phyloP scores from a whole-genome alignment of 2,329 filamentous ascomycete species.

The Fusarium nurragi region DNA sequence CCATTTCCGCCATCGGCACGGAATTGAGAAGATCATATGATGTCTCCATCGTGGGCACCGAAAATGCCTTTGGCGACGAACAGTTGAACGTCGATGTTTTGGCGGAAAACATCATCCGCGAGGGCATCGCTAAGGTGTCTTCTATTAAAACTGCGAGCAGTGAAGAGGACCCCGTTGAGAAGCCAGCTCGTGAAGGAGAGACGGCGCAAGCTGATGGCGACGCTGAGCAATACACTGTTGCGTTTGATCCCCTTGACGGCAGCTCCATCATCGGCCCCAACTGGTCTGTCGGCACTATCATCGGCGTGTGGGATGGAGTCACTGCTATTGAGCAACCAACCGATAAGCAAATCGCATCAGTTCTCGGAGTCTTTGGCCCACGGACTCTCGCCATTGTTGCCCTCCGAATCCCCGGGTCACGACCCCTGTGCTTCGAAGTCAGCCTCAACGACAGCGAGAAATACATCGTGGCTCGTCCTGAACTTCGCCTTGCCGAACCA shows the following conservation, averaged over 20 bases:
- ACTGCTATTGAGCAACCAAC: slow-evolving; percentile 56
- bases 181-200: slow-evolving; percentile 31
- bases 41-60: slow-evolving; percentile 58
- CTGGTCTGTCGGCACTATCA: slow-evolving; percentile 68
- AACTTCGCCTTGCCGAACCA: slow-evolving; percentile 51
- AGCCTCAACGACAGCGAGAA: slow-evolving; percentile 48
- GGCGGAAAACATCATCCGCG: slow-evolving; percentile 60
- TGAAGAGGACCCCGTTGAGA: slow-evolving; percentile 69
- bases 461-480: slow-evolving; percentile 53
- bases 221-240: slow-evolving; percentile 63
- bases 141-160: slow-evolving; percentile 63
- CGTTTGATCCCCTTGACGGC: slow-evolving; percentile 72
- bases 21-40: slow-evolving; percentile 56
- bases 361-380: slow-evolving; percentile 65
- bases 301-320: slow-evolving; percentile 66
- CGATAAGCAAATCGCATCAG: slow-evolving; percentile 57
- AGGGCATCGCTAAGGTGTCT: slow-evolving; percentile 54
- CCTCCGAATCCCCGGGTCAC: slow-evolving; percentile 55
- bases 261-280: slow-evolving; percentile 68
- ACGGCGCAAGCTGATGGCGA: background rate
- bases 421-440: slow-evolving; percentile 61
- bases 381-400: slow-evolving; percentile 66
- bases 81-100: slow-evolving; percentile 67
- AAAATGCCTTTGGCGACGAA: slow-evolving; percentile 68
- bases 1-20: slow-evolving; percentile 56